Evolutionary conservation across 108 stramenopile species (phyloP).

Genomic region (Pseudonitzschia pungens): DNA sequence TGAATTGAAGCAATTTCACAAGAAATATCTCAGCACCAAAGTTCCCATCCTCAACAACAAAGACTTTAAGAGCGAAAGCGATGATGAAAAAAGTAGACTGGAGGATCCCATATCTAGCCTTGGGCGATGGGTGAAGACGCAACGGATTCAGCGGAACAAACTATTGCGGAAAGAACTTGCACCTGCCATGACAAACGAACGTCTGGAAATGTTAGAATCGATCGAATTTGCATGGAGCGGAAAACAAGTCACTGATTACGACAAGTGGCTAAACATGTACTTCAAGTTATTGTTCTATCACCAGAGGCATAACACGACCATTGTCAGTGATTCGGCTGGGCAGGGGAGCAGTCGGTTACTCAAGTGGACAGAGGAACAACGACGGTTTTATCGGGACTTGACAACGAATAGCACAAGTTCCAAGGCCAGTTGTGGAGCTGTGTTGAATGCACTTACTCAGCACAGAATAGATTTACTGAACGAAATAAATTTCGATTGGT

Average conservation of each 20-base stretch:
- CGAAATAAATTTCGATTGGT: constrained; percentile 16
- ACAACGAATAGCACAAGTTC: background rate
- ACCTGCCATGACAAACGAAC: constrained; percentile 46
- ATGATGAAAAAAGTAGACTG: background rate
- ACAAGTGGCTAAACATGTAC: constrained; percentile 14
- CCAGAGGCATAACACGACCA: background rate
- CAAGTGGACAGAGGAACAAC: constrained; percentile 9
- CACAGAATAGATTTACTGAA: constrained; percentile 8
- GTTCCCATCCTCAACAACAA: constrained; percentile 11
- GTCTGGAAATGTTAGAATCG: constrained; percentile 40
- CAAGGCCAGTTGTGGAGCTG: background rate
- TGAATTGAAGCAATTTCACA: background rate
- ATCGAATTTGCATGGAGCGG: constrained; percentile 50
- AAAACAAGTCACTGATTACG: background rate
- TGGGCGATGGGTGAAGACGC: constrained; percentile 18
- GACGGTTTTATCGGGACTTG: background rate
- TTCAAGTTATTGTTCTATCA: constrained; percentile 6
- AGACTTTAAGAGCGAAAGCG: background rate
- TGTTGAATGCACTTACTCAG: background rate
- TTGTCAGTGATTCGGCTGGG: background rate
- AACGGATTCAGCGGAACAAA: constrained; percentile 5
- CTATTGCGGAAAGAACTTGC: background rate
- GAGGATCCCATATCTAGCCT: constrained; percentile 8
- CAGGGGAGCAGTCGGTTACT: background rate
- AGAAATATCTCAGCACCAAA: background rate